Base-by-base conservation (phyloP, 371 early-diverging fungal genomes). In the Mortierella sp. region DNA sequence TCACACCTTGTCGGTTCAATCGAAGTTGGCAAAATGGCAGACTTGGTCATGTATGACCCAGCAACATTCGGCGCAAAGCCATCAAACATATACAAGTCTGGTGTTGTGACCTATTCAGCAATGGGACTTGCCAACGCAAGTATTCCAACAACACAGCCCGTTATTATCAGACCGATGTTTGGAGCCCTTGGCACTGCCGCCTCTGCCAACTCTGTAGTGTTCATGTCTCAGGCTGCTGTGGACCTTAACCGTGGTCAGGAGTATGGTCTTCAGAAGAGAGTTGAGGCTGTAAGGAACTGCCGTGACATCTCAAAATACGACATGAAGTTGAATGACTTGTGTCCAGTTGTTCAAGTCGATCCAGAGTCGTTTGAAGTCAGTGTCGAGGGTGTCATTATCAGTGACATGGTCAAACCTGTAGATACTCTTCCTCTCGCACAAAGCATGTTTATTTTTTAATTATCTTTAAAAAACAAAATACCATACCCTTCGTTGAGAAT, bases 51-150 rank as follows among this genome's bases (percentile, higher is more conserved):
- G 75, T 97, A 92, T 83, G 78, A 86, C 9, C 96, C 97, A 6
- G 88, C 86, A 47, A 91, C 89, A 81, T 97, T 97, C 88, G 98
- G 98, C 5, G 83, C 92, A 31, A 96, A 96, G 59, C 96, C 98
- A 0, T 86, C 91, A 2, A 73, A 96, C 0, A 88, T 97, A 22
- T 76, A 97, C 55, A 97, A 97, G 82, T 93, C 93, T 26, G 98
- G 98, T 26, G 76, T 94, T 64, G 89, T 96, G 64, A 93, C 89
- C 7, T 95, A 89, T 84, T 90, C 93, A 9, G 88, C 90, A 72
- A 95, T 95, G 89, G 97, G 97, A 42, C 95, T 96, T 68, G 94
- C 96, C 40, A 96, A 97, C 66, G 97, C 92, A 7, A 94, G 94
- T 19, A 96, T 96, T 76, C 96, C 97, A 0, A 94, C 98, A 0